Base-by-base conservation (phyloP, 1,139 yeast genomes). In the Torulaspora pretoriensis region DNA sequence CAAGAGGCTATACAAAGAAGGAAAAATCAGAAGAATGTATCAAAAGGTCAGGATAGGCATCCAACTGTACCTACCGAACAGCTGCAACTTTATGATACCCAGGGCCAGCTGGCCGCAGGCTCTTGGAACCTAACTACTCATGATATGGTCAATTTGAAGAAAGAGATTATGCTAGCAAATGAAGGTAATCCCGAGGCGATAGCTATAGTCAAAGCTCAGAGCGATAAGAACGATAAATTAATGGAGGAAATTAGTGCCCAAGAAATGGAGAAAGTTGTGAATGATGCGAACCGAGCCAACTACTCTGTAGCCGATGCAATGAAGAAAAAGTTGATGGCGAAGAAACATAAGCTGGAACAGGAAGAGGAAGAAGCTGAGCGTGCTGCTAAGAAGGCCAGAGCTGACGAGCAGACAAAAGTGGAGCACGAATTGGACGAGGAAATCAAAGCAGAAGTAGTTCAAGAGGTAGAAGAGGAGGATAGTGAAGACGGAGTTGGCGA, bases 161-260 rank as follows among this genome's bases (percentile, higher is more conserved):
- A 74, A 38, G 77, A 80, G 14, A 74, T 85, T n/a, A 83, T 83
- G 33, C 70, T 81, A 56, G 95, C 95, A 0, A 83, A 83, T 53
- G 73, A 81, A 70, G 86, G 89, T 23, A 83, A 87, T 62, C 73
- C 76, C 39, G 76, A 75, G 44, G 92, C 90, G 1, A 87, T 90
- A 7, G 82, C 80, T 14, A 75, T 76, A 6, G 68, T 86, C 59
- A 80, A 80, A 54, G 74, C 55, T 2, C 59, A 57, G 43, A 59
- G 66, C 48, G 63, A 56, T 33, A 56, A 59, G 39, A 62, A 59
- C 33, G 55, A 55, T 35, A 49, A 47, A 38, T 41, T 56, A n/a
- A 40, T 53, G 42, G 56, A 55, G 29, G 59, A 55, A 24, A 53
- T 59, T 9, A 53, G 59, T 7, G 49, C 53, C 17, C 63, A 57